Percentiles rank a stretch among this genome's conserved stretches.
These are phyloP conservation scores for Sicyos baderoa DNA, from an alignment of 306 rosid species.

Conservation along the genomic window DNA sequence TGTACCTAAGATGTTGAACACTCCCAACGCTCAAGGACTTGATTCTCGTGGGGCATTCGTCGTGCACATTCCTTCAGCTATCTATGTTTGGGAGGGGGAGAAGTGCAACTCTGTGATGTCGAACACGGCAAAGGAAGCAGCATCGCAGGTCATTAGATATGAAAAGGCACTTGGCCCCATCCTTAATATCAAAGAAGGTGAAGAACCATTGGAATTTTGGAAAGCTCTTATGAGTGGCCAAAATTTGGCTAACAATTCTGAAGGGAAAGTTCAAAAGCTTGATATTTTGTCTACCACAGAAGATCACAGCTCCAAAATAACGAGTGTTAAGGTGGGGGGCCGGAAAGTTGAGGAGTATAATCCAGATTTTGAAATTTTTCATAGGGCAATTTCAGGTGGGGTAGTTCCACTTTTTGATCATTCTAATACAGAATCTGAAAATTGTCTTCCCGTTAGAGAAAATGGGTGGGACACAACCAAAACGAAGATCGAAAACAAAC, in stretches of 20 bases:
- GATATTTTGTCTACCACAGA: constrained; percentile 21
- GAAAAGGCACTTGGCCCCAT: constrained; percentile 61
- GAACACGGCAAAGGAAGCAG: constrained; percentile 54
- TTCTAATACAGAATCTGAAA: constrained; percentile 61
- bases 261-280: constrained; percentile 26
- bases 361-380: constrained; percentile 68
- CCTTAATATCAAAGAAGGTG: constrained; percentile 43
- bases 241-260: constrained; percentile 28
- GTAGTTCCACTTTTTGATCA: constrained; percentile 74
- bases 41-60: constrained; percentile 93
- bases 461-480: constrained; percentile 69
- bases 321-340: constrained; percentile 25
- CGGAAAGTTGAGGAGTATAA: constrained; percentile 62
- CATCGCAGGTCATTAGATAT: constrained; percentile 64
- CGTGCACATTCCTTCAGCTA: constrained; percentile 70
- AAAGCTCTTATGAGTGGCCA: constrained; percentile 45
- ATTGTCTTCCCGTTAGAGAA: constrained; percentile 73
- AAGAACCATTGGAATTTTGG: constrained; percentile 77
- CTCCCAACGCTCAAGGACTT: constrained; percentile 48
- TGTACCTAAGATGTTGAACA: constrained; percentile 62
- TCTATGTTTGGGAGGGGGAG: constrained; percentile 76
- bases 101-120: constrained; percentile 42
- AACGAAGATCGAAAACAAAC: constrained; percentile 43
- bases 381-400: constrained; percentile 79
- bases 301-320: neutral